Percentiles rank a stretch among this genome's conserved stretches.
phyloP scores from a whole-genome alignment of 179 eudicot genomes.

The Kewa caespitosa region DNA sequence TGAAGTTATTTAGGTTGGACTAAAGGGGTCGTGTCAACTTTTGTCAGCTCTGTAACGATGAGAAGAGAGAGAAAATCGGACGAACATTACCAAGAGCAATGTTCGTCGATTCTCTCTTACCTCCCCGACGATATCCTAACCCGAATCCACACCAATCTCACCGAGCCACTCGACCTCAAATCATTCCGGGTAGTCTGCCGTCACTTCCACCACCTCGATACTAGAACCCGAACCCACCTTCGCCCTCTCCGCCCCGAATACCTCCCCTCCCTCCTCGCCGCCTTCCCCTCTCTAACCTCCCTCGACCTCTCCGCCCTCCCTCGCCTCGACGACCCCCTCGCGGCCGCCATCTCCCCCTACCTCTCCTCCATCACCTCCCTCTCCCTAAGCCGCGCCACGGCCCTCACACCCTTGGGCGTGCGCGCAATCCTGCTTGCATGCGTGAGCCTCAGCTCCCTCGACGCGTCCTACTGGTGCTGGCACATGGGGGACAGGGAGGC shows the following conservation, averaged over 20 bases:
- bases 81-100: too few species aligned
- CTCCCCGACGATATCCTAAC: slow-evolving; percentile 62
- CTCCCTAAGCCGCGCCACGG: slow-evolving; percentile 41
- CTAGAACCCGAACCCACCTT: slow-evolving; percentile 46
- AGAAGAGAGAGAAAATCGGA: not conserved
- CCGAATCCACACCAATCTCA: slow-evolving; percentile 37
- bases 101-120: slow-evolving; percentile 27
- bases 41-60: not conserved
- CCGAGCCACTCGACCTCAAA: slow-evolving; percentile 40
- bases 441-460: slow-evolving; percentile 39
- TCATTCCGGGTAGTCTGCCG: slow-evolving; percentile 60
- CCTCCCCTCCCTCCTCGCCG: slow-evolving; percentile 40
- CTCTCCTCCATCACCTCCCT: slow-evolving; percentile 31
- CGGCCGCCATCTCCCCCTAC: slow-evolving; percentile 20
- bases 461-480: slow-evolving; percentile 56
- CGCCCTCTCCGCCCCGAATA: slow-evolving; percentile 53
- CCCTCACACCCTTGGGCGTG: slow-evolving; percentile 43
- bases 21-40: not conserved
- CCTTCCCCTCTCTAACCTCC: slow-evolving; percentile 28
- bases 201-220: slow-evolving; percentile 47
- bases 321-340: slow-evolving; percentile 45
- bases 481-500: slow-evolving; percentile 66
- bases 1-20: too few species aligned
- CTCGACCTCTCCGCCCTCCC: slow-evolving; percentile 77
- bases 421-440: slow-evolving; percentile 43